Evolutionary conservation across 2,329 filamentous ascomycete species (phyloP), one percentile per base, ranked within the genome.

Genomic region (Metarhizium humberi): DNA sequence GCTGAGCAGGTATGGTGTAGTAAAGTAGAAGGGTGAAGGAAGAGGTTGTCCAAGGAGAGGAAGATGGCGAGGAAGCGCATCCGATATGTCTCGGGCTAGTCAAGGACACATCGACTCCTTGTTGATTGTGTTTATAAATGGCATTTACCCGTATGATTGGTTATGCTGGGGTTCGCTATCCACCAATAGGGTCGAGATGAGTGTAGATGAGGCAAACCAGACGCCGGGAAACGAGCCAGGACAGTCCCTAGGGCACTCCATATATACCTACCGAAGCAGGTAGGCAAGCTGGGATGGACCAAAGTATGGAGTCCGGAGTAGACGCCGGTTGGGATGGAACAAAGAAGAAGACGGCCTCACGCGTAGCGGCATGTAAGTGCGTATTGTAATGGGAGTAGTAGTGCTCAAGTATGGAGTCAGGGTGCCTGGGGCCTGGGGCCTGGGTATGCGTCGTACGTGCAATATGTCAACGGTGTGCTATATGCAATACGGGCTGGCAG

Each of bases 151-250:
- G 60, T 66, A 61, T 70, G 67, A 70, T 71, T 71, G 69, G 69
- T 63, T 62, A 61, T 63, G 55, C 56, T 60, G 57, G 61, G 64
- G 66, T 59, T 59, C 58, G 49, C 60, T 59, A 55, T 62, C 59
- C 62, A 65, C 69, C 69, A 71, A 70, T 69, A 59, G 60, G 47
- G 62, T 59, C 60, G 59, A 61, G 61, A 68, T 65, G 63, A 61
- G 61, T 63, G 61, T 62, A 64, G 66, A 65, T 66, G 66, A 70
- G 65, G 66, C 64, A 68, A 62, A 67, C 63, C 57, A 60, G 59
- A 61, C 61, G 63, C 66, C 63, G 65, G 66, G 64, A 67, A 18
- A 66, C 60, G 59, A 64, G 60, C 58, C 62, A 65, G 60, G 57
- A 64, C 62, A 20, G 42, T 61, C 59, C 59, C 64, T 61, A 56